Evolutionary conservation across 2,329 filamentous ascomycete genomes (phyloP), one percentile per base, ranked within the genome.

Genomic region (Exophiala alcalophila): DNA sequence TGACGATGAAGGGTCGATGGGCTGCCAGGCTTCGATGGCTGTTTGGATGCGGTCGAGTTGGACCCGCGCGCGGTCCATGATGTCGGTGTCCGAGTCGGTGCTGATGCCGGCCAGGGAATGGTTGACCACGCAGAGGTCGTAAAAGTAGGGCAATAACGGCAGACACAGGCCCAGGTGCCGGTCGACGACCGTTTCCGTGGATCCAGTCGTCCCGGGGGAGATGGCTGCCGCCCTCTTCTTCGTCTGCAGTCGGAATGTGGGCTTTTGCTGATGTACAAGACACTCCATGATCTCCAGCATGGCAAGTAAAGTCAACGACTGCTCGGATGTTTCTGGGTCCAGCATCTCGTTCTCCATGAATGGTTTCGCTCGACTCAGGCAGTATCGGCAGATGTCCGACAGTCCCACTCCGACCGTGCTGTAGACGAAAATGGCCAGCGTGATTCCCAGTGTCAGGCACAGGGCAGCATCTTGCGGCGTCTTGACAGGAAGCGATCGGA

Each of bases 101-200:
- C 19, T 39, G 20, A 28, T 19, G n/a, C 23, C 21, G 23, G 20
- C 24, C 32, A 47, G 28, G 9, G 32, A 47, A 33, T 47, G 33
- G 32, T 39, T 47, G 23, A 42, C 27, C 8, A 41, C 39, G 12
- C 44, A 47, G 18, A 47, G 44, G 15, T 47, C 44, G 28, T 47
- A 31, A 32, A 29, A 47, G 39, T 38, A 47, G 14, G 38, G 33
- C 11, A 47, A 18, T 10, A 47, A 34, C 3, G 44, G 39, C 8
- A 42, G 23, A 29, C 44, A 47, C 6, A 47, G 33, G 16, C 44
- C 44, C 16, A 47, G 23, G 21, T 42, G 44, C 18, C 44, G 38
- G 26, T 47, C 38, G 23, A 42, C 37, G n/a, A n/a, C n/a, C n/a
- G n/a, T n/a, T n/a, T n/a, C n/a, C n/a, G n/a, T n/a, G n/a, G n/a